These are phyloP conservation scores for Daldinia bambusicola DNA, from an alignment of 495 filamentous ascomycete species.

Conservation along the genomic window DNA sequence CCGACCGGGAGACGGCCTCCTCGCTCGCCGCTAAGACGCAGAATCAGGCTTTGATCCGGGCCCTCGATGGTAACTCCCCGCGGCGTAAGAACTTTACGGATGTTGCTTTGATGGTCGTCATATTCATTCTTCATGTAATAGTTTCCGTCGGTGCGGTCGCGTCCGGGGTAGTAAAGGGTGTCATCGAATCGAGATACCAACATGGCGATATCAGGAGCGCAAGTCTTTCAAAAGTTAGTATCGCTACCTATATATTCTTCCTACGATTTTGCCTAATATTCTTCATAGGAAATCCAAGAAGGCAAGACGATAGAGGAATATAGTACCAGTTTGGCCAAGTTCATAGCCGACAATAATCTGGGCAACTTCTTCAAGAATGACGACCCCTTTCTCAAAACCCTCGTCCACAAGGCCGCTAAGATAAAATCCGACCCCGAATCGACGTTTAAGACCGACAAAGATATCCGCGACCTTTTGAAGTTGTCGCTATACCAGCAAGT, in stretches of 20 bases:
- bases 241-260: background rate
- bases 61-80: background rate
- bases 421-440: background rate
- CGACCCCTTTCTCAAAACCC: background rate
- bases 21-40: background rate
- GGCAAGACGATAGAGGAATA: background rate
- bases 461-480: slow-evolving; percentile 1
- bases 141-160: background rate
- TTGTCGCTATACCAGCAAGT: background rate
- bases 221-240: background rate
- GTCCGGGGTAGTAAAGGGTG: background rate
- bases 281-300: background rate
- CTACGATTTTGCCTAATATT: background rate
- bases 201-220: background rate
- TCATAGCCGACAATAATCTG: background rate
- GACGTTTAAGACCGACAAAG: background rate
- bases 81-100: background rate
- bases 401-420: background rate
- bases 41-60: background rate
- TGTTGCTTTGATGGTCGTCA: background rate
- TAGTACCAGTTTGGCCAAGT: background rate
- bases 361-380: background rate
- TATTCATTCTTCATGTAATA: background rate
- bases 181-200: background rate
- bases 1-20: background rate